phyloP scores from a whole-genome alignment of 208 protist species.

The Wallacemonas sp. region DNA sequence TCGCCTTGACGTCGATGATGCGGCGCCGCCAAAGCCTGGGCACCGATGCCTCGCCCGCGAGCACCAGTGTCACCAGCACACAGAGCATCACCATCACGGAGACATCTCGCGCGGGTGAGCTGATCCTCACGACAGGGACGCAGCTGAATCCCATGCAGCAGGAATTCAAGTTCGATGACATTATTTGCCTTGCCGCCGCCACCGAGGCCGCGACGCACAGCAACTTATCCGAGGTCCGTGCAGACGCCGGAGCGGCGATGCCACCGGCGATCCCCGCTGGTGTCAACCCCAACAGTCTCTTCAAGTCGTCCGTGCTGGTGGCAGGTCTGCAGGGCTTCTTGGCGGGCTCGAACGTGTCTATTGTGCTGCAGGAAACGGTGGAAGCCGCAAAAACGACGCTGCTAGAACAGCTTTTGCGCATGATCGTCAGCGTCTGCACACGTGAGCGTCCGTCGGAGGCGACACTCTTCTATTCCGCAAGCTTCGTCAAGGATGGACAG shows the following conservation, averaged over 20 bases:
- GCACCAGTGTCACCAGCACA: not conserved
- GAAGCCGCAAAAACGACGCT: conserved; percentile 16
- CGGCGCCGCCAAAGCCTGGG: not conserved
- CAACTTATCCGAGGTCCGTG: not conserved
- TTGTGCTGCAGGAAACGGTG: conserved; percentile 31
- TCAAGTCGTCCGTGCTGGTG: conserved; percentile 14
- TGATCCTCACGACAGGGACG: not conserved
- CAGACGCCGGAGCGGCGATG: not conserved
- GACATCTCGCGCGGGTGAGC: not conserved
- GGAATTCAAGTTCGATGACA: conserved; percentile 27
- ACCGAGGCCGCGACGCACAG: not conserved
- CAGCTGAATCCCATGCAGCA: not conserved
- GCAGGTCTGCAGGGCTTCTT: conserved; percentile 22
- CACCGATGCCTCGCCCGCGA: not conserved
- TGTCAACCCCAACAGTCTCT: conserved; percentile 15
- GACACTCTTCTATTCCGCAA: conserved; percentile 23
- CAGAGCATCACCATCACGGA: conserved; percentile 1
- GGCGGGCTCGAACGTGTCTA: conserved; percentile 27
- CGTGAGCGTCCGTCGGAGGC: conserved; percentile 20
- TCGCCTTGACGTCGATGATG: conserved; percentile 5
- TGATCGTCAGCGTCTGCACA: conserved; percentile 17
- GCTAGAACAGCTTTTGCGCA: conserved; percentile 19
- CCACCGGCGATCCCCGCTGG: not conserved
- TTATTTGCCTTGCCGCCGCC: conserved; percentile 14
- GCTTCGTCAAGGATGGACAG: conserved; percentile 14